Base-by-base conservation (phyloP, 495 filamentous ascomycete species). In the Lepraria neglecta region DNA sequence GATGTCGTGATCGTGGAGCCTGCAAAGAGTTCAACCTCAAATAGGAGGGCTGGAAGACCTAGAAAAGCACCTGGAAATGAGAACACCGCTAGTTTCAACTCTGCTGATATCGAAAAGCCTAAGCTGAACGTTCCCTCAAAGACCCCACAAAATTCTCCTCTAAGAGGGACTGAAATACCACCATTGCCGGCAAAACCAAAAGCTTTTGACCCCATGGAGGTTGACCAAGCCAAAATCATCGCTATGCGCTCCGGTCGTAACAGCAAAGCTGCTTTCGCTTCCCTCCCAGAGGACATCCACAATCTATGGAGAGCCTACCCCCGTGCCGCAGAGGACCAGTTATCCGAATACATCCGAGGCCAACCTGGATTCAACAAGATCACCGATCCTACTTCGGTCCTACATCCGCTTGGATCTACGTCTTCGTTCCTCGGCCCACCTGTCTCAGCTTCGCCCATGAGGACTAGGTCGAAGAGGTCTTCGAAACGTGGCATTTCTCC, bases 401-500 rank as follows among this genome's bases (percentile, higher is more conserved):
- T 54, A 6, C 58, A 59, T 46, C 46, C 43, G 31, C 30, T 38
- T 24, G 43, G 43, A 15, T 53, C 59, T 15, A 27, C 45, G 17
- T 60, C 65, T 28, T 43, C 63, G 2, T 31, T 59, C n/a, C 63
- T 59, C 11, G 55, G 57, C n/a, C 61, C 33, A 19, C 66, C 64
- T 3, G 19, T 40, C 6, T 30, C 52, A 9, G 15, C 48, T 6
- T 61, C 62, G 35, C 65, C 61, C 27, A 52, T 58, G 4, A 58
- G 46, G 24, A 60, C 61, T n/a, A 33, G 51, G 60, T 63, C 56
- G 55, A 65, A 68, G 51, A 5, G 6, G 58, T 64, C 40, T 10
- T 58, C 35, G 28, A 64, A 60, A 27, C 61, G 67, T 53, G 62
- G 71, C 42, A 69, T 73, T 43, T 65, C 71, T 31, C 67, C 72